These are phyloP conservation scores for Umbelopsis isabellina DNA, from an alignment of 192 early-diverging fungal genomes.

Conservation along the genomic window DNA sequence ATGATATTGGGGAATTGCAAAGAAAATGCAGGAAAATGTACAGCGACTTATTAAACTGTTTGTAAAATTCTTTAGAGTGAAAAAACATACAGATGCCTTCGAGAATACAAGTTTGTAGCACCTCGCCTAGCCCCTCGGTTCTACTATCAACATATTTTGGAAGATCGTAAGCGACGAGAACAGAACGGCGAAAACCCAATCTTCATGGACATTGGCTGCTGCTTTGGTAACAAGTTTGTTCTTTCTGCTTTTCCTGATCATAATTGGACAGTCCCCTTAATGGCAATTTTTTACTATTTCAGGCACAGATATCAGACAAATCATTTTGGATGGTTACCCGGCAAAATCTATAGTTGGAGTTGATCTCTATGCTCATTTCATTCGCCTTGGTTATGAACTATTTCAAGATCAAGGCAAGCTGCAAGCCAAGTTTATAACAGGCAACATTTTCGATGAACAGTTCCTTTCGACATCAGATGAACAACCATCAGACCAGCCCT, in stretches of 20 bases:
- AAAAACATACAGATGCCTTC: constrained; percentile 4
- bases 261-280: not conserved
- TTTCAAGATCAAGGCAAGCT: constrained; percentile 22
- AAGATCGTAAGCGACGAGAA: not conserved
- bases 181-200: constrained; percentile 15
- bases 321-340: constrained; percentile 35
- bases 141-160: constrained; percentile 4
- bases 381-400: constrained; percentile 27
- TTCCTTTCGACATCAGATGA: constrained; percentile 8
- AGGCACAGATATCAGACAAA: constrained; percentile 34
- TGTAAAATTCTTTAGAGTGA: not conserved
- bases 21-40: too few relatives aligned
- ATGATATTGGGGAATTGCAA: too few relatives aligned
- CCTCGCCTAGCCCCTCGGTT: constrained; percentile 8
- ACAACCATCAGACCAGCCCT: not conserved
- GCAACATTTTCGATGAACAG: constrained; percentile 25
- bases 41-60: too few relatives aligned
- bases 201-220: constrained; percentile 39
- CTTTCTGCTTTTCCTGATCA: not conserved
- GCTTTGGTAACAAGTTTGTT: constrained; percentile 21
- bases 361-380: constrained; percentile 27
- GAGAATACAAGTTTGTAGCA: constrained; percentile 3
- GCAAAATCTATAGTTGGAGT: constrained; percentile 19
- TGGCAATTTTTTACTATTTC: not conserved
- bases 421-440: constrained; percentile 22